Evolutionary conservation across 2,329 filamentous ascomycete genomes (phyloP), one percentile per base, ranked within the genome.

Genomic region (Penicillium vulpinum): DNA sequence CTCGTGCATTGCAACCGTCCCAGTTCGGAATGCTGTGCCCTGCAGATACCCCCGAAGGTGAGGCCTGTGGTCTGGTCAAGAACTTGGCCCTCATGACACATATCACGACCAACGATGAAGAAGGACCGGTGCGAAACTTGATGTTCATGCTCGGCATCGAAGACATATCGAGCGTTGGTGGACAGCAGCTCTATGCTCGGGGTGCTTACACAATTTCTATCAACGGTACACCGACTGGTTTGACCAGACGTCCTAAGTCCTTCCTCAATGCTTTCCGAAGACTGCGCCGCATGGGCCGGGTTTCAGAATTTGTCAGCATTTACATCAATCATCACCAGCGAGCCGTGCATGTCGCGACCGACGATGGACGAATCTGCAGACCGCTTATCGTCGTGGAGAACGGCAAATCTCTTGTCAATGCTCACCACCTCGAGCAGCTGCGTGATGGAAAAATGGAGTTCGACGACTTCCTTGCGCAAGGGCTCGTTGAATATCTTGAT

Each of bases 81-180:
- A 99, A 99, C 70, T 77, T 99, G 79, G 94, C 94, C 9, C 81
- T 99, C 56, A 99, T 99, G 94, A 99, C 95, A 50, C 95, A 99
- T 70, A 97, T 99, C 66, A 99, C 94, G 0, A 99, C 94, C 2
- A 91, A 96, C 62, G 91, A 96, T 55, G 92, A 97, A 55, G 94
- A 97, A 71, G 91, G 87, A 18, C 92, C 94, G 1, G 90, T 99
- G 16, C 88, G 88, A 67, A 88, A 91, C 67, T 86, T 95, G 72
- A 87, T 97, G 1, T 94, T 92, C 70, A 87, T 90, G 54, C 82
- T 97, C 26, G 92, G 96, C 43, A 88, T 91, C 3, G 90, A 90
- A 75, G 86, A 93, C 55, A 89, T 96, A 33, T 87, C 89, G 61
- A 86, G 88, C 4, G 85, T 95, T 48, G 87, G 88, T 47, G 94